phyloP scores from a whole-genome alignment of 1,284 basidiomycete species.

The Cutaneotrichosporon cavernicola region DNA sequence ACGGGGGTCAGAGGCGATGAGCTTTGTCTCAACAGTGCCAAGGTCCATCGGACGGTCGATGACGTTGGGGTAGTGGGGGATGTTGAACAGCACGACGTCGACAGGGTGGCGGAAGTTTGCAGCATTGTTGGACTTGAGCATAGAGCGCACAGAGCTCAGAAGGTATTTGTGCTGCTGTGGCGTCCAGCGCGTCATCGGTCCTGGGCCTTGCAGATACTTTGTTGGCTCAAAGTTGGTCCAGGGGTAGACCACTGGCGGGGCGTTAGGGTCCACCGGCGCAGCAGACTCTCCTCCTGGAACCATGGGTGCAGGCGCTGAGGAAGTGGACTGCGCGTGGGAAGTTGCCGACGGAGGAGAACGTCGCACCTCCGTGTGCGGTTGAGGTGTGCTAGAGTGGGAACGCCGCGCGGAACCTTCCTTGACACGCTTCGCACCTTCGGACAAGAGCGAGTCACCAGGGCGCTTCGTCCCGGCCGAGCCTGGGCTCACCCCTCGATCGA shows the following conservation, averaged over 20 bases:
- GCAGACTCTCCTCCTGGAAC: conserved; percentile 1
- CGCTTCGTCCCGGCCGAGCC: conserved; percentile 36
- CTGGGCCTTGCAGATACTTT: conserved; percentile 32
- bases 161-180: conserved; percentile 76
- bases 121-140: conserved; percentile 79
- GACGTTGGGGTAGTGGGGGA: conserved; percentile 86
- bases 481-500: conserved; percentile 26
- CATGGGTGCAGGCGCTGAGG: conserved; percentile 12
- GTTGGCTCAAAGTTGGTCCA: conserved; percentile 42
- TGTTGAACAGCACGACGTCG: conserved; percentile 81
- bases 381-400: neutral
- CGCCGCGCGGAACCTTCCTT: conserved; percentile 29
- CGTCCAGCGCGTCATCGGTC: conserved; percentile 48
- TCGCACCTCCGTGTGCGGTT: neutral
- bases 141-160: conserved; percentile 70
- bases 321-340: conserved; percentile 10
- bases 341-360: neutral
- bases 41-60: conserved; percentile 94
- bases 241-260: conserved; percentile 20
- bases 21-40: conserved; percentile 86
- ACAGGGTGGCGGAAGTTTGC: conserved; percentile 82
- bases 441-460: conserved; percentile 38
- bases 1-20: conserved; percentile 69
- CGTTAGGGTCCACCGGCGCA: conserved; percentile 15
- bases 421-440: conserved; percentile 39